These are phyloP conservation scores for Claviceps humidiphila DNA, from an alignment of 2,329 filamentous ascomycete species.

Conservation along the genomic window DNA sequence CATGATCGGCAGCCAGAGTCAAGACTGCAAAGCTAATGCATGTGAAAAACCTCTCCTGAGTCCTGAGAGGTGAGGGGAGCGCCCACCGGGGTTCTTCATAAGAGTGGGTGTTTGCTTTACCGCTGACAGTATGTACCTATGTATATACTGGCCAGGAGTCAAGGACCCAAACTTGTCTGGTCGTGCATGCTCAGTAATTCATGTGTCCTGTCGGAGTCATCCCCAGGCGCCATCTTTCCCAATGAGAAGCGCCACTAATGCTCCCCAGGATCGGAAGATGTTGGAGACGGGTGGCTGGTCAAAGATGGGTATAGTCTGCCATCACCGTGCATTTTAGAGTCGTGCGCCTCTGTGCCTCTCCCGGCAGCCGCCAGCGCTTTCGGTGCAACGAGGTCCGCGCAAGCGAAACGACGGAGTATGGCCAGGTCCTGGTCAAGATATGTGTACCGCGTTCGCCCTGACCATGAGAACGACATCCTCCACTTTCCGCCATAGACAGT, in stretches of 20 bases:
- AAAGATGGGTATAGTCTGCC: constrained; percentile 4
- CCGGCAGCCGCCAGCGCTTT: not conserved
- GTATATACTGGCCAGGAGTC: not conserved
- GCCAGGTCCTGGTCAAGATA: not conserved
- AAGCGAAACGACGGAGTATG: no score
- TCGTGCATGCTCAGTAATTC: not conserved
- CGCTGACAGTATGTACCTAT: not conserved
- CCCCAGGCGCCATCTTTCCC: not conserved
- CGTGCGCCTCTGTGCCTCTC: constrained; percentile 5
- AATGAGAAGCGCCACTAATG: not conserved
- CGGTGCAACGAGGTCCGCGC: not conserved
- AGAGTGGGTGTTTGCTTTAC: not conserved
- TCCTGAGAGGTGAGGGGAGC: not conserved
- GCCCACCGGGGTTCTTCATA: not conserved
- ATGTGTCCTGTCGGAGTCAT: not conserved
- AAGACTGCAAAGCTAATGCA: not conserved
- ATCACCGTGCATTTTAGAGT: not conserved
- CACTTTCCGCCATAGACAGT: not conserved
- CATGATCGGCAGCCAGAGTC: not conserved
- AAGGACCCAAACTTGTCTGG: not conserved
- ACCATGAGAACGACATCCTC: not conserved
- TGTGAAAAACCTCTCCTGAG: not conserved
- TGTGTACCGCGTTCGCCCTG: not conserved
- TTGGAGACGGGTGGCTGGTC: constrained; percentile 1
- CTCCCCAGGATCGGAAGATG: not conserved